Base-by-base conservation (phyloP, 352 stramenopile species). In the Phytophthora hibernalis region DNA sequence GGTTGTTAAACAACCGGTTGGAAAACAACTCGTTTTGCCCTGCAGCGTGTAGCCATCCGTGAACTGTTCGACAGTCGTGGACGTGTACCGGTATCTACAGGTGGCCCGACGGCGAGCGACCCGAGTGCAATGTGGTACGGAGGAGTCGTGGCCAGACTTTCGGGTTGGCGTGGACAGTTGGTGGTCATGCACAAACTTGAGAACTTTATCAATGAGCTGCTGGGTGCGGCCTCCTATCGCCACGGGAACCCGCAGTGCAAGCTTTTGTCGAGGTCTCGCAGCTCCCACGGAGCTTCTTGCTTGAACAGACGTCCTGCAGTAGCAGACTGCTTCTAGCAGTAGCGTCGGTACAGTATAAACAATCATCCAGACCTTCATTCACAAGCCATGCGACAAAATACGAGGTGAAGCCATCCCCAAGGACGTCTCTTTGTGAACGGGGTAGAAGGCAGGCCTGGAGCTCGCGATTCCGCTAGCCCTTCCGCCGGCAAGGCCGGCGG, bases 221-320 rank as follows among this genome's bases (percentile, higher is more conserved):
- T 90, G 40, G 26, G 50, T 3, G 58, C 61, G 12, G 74, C 76
- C 50, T 81, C 80, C 43, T 90, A 89, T 61, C 71, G 76, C n/a
- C 54, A 65, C 18, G 54, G 52, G 1, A 61, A 64, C 13, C 30
- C 20, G 8, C 79, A 80, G 49, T 90, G 83, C 58, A 59, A 87
- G 33, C 74, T 37, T 91, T 85, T 37, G 50, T 73, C 30, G 70
- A 49, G 48, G 68, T 84, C 49, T 83, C 78, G 48, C 67, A 70
- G 43, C 56, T 89, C 9, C 65, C 90, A 31, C 74, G 74, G 18
- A 50, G 72, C 21, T 92, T 92, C 55, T 50, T 92, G n/a, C 54
- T 74, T 7, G 77, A 85, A 16, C 37, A 47, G 22, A 44, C 61
- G 26, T 52, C 43, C n/a, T 50, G 37, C 38, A n/a, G n/a, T n/a